Evolutionary conservation across 2,329 filamentous ascomycete genomes (phyloP), one percentile per base, ranked within the genome.

Genomic region (Sarocladiaceae sp.): DNA sequence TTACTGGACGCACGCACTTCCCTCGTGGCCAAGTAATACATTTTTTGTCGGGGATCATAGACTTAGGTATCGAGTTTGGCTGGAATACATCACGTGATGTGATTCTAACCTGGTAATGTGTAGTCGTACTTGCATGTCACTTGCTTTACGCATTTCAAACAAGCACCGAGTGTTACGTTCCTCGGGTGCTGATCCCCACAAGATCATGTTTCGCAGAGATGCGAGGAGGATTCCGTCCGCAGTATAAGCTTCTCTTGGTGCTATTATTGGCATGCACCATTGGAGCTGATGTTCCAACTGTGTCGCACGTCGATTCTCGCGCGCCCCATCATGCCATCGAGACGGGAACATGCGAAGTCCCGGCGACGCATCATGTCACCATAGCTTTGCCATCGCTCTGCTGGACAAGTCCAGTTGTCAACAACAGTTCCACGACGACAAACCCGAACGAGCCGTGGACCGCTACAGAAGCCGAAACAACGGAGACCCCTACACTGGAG

Each of bases 351-450:
- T 84, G 80, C 69, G 77, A 79, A 59, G 76, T 71, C 51, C 80
- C 81, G 58, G 90, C 86, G 1, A 83, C 90, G 64, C 92, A 93
- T 68, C 90, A 92, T 68, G 89, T 93, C 56, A 92, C 87, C 11
- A 86, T 92, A 59, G 83, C 81, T 2, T 71, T 92, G 35, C 87
- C 87, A 11, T 87, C 90, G 64, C 86, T 88, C 71, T 93, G 88
- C 64, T 73, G 90, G 20, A 82, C 80, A 47, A 83, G 81, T n/a
- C 76, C 77, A 36, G 84, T 83, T 74, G 67, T 74, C 17, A 67
- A 62, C 52, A n/a, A 37, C 53, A 11, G 48, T 53, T 3, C 26
- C n/a, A 22, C 44, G 3, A 48, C 26, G 3, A 4, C 17, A 17
- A 31, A 36, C 17, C 11, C 47, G 18, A 50, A 12, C 54, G n/a